Evolutionary conservation across 1,139 yeast genomes (phyloP).

Genomic region (Hansenula lynferdii): DNA sequence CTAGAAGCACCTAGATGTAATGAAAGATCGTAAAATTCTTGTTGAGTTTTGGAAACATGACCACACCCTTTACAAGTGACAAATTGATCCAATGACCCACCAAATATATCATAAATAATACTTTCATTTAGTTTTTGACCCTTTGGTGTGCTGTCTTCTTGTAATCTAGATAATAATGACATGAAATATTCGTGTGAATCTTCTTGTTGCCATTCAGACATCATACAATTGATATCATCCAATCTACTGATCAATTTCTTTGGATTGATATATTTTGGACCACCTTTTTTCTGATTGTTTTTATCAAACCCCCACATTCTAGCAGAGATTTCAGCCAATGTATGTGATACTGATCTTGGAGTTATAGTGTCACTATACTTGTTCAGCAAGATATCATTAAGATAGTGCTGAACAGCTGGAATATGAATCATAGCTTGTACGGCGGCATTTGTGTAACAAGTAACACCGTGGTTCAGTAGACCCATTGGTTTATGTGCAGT

Average conservation of each 20-base stretch:
- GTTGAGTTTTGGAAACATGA: conserved; percentile 81
- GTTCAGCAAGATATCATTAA: conserved; percentile 57
- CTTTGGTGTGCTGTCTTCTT: conserved; percentile 88
- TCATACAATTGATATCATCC: conserved; percentile 89
- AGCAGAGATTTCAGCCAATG: conserved; percentile 65
- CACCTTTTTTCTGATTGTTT: conserved; percentile 26
- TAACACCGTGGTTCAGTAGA: conserved; percentile 85
- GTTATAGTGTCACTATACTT: conserved; percentile 42
- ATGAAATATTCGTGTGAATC: conserved; percentile 96
- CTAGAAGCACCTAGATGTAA: conserved; percentile 44
- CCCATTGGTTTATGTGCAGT: conserved; percentile 60
- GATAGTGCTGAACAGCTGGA: conserved; percentile 85
- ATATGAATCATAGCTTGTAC: conserved; percentile 86
- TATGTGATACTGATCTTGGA: conserved; percentile 61
- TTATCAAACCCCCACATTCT: conserved; percentile 54
- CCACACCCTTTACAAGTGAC: conserved; percentile 81
- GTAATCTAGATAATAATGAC: conserved; percentile 83
- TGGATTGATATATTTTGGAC: conserved; percentile 57
- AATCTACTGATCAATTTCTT: conserved; percentile 65
- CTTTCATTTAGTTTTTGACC: conserved; percentile 79
- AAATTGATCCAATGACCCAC: conserved; percentile 80
- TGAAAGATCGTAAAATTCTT: conserved; percentile 90
- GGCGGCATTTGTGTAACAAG: conserved; percentile 95
- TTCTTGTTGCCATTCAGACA: conserved; percentile 97
- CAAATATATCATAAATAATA: conserved; percentile 87